Percentiles rank a stretch among this genome's conserved stretches.
phyloP scores from a whole-genome alignment of 2,329 filamentous ascomycete genomes.

The Pseudogymnoascus sp. region DNA sequence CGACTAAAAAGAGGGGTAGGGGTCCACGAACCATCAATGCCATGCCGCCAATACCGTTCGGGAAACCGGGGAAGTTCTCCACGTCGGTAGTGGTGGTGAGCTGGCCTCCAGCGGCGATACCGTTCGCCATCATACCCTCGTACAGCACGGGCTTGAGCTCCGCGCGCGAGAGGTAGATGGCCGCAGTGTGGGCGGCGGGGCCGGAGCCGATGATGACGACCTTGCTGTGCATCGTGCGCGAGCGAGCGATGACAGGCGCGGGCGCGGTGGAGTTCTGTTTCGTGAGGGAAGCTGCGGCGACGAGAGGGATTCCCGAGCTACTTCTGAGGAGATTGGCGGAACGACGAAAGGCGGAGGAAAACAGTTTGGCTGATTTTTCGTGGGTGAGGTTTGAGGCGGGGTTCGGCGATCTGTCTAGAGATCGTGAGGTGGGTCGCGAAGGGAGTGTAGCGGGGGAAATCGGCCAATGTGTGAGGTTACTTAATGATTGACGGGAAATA shows the following conservation, averaged over 20 bases:
- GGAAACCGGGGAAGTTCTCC: constrained; percentile 97
- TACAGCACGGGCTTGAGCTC: constrained; percentile 92
- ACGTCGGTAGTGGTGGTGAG: constrained; percentile 97
- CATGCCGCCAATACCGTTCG: constrained; percentile 75
- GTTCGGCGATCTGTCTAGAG: constrained; percentile 2
- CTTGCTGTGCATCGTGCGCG: constrained; percentile 78
- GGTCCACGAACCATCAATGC: constrained; percentile 60
- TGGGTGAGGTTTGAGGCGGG: neutral
- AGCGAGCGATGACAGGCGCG: constrained; percentile 22
- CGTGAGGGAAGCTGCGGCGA: constrained; percentile 18
- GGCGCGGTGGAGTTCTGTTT: constrained; percentile 34
- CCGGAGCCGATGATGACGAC: constrained; percentile 92
- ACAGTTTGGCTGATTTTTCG: constrained; percentile 66
- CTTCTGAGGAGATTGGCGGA: constrained; percentile 41
- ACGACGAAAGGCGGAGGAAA: constrained; percentile 69
- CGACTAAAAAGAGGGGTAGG: neutral
- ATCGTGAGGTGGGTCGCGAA: neutral
- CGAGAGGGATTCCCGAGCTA: constrained; percentile 16
- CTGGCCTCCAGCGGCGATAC: constrained; percentile 92
- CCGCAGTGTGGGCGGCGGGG: constrained; percentile 94
- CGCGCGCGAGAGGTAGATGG: constrained; percentile 89
- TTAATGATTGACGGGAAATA: constrained; percentile 2
- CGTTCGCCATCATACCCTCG: constrained; percentile 96
- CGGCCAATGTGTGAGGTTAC: neutral
- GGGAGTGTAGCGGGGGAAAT: neutral